A percentile compares a stretch with the other conserved stretches of the same genome.
These are phyloP conservation scores for Fomes fomentarius DNA, from an alignment of 1,284 basidiomycete genomes.

Conservation along the genomic window DNA sequence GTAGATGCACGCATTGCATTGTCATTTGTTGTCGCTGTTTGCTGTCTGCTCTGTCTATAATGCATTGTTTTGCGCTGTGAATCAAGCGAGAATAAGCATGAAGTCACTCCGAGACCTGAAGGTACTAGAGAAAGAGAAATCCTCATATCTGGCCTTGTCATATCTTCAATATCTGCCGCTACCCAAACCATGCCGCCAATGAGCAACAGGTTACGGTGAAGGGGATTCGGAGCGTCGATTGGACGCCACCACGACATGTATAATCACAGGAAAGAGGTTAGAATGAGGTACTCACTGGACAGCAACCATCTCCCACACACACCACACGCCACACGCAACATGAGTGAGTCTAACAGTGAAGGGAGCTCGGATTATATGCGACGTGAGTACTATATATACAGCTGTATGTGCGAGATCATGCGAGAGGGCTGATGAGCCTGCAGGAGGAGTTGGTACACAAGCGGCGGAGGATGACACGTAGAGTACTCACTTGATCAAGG, in stretches of 20 bases:
- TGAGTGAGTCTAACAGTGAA: constrained; percentile 14
- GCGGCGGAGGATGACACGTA: constrained; percentile 2
- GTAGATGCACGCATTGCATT: constrained; percentile 31
- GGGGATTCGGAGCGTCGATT: constrained; percentile 27
- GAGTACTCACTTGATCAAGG: constrained; percentile 84
- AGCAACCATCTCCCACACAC: not conserved
- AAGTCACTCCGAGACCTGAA: too few relatives aligned
- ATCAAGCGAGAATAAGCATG: not conserved
- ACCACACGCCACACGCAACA: not conserved
- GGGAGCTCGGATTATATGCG: constrained; percentile 22
- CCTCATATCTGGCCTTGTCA: constrained; percentile 83
- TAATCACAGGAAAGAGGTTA: constrained; percentile 53
- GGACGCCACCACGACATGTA: constrained; percentile 66
- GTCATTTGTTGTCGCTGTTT: not conserved
- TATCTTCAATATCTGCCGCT: constrained; percentile 49
- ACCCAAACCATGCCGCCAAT: constrained; percentile 48
- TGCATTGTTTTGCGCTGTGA: constrained; percentile 4
- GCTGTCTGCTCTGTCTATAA: constrained; percentile 9
- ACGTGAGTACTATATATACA: constrained; percentile 29
- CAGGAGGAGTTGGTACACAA: constrained; percentile 18
- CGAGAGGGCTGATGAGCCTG: constrained; percentile 89
- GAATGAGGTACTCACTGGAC: constrained; percentile 35
- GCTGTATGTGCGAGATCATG: constrained; percentile 48
- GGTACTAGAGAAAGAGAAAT: constrained; percentile 1
- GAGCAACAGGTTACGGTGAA: constrained; percentile 49